A percentile compares a stretch with the other conserved stretches of the same genome.
Conservation (phyloP, 441 rosid species). For the Adansonia grandidieri region DNA sequence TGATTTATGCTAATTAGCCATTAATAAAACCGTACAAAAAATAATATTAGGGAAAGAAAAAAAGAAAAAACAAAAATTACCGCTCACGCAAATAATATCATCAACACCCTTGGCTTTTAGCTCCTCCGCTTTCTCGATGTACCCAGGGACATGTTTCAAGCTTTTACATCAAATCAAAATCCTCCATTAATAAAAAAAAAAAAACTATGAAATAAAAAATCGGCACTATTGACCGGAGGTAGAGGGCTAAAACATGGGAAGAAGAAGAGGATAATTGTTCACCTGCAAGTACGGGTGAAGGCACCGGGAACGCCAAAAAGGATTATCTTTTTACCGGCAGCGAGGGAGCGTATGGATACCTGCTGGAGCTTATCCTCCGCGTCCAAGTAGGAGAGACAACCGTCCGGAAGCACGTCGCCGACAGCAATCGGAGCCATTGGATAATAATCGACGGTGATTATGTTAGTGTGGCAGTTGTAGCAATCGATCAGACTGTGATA, state of each 20-base stretch:
- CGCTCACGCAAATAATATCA: conserved; percentile 78
- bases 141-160: conserved; percentile 90
- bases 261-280: too few species aligned
- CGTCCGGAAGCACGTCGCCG: conserved; percentile 77
- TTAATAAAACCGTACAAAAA: not conserved
- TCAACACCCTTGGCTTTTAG: conserved; percentile 80
- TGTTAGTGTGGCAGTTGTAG: not conserved
- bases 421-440: conserved; percentile 82
- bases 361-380: conserved; percentile 77
- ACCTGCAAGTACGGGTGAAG: conserved; percentile 38
- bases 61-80: conserved; percentile 33
- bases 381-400: conserved; percentile 72
- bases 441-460: not conserved
- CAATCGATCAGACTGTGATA: not conserved
- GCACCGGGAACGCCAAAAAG: conserved; percentile 96
- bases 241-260: too few species aligned
- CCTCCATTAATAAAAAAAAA: not conserved
- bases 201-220: not conserved
- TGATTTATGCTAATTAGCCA: not conserved
- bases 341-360: conserved; percentile 73
- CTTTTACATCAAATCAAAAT: conserved; percentile 37
- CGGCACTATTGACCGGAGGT: too few species aligned
- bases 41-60: not conserved
- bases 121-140: conserved; percentile 82
- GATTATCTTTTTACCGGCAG: conserved; percentile 77